Evolutionary conservation across 306 rosid species (phyloP).

Genomic region (Quercus rubra): DNA sequence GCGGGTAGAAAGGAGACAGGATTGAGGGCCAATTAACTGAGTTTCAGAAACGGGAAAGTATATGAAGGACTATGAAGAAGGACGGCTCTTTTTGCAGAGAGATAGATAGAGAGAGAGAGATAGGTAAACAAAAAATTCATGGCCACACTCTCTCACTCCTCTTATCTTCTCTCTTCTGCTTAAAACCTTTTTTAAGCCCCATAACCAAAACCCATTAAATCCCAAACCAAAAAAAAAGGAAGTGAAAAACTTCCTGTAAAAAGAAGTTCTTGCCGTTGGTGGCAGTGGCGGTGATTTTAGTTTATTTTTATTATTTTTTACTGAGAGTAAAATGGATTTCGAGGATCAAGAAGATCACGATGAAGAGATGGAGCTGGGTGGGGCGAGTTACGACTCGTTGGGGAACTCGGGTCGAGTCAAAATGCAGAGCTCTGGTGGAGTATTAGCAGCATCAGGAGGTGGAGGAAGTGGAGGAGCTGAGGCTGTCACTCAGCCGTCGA

Average conservation of each 20-base stretch:
- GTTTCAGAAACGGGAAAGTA: constrained; percentile 46
- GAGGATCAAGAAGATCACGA: constrained; percentile 83
- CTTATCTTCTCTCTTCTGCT: constrained; percentile 8
- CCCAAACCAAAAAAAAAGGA: not conserved
- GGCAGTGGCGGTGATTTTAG: not conserved
- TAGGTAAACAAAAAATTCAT: constrained; percentile 12
- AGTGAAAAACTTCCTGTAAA: not conserved
- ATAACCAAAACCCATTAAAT: too few species aligned
- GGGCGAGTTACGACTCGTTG: constrained; percentile 57
- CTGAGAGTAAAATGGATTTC: constrained; percentile 49
- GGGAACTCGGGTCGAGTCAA: constrained; percentile 44
- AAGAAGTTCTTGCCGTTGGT: not conserved
- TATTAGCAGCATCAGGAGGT: not conserved
- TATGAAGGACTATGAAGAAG: constrained; percentile 35
- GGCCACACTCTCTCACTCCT: constrained; percentile 29
- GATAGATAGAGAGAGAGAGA: not conserved
- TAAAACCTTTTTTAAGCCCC: too few species aligned
- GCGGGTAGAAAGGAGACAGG: constrained; percentile 38
- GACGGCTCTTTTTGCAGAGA: constrained; percentile 28
- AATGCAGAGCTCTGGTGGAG: constrained; percentile 22
- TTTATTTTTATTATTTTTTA: not conserved
- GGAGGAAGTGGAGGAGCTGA: constrained; percentile 10
- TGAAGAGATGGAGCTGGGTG: constrained; percentile 60
- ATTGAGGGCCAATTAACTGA: not conserved
- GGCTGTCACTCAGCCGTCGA: constrained; percentile 25